Evolutionary conservation across 805 yeast species (phyloP).

Genomic region (Candida vartiovaarae): DNA sequence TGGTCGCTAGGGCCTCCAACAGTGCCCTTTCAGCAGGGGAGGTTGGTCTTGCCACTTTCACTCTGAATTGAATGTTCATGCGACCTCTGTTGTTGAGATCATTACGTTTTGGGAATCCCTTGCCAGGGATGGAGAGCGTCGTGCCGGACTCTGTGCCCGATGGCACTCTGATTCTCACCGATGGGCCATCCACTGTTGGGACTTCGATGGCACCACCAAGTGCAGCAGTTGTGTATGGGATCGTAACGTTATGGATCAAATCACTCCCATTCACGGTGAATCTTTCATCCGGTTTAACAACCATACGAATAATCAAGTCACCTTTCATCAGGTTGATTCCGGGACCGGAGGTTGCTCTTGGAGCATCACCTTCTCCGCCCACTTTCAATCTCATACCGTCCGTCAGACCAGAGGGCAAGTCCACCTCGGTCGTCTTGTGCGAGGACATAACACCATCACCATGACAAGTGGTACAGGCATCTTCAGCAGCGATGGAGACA

Average conservation of each 20-base stretch:
- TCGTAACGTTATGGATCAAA: slow-evolving; percentile 54
- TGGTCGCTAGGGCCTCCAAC: slow-evolving; percentile 90
- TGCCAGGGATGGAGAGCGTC: slow-evolving; percentile 67
- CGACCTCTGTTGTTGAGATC: slow-evolving; percentile 64
- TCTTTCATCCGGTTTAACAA: slow-evolving; percentile 65
- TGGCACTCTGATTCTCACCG: slow-evolving; percentile 71
- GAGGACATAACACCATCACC: slow-evolving; percentile 80
- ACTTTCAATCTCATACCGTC: slow-evolving; percentile 84
- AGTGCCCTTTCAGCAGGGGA: slow-evolving; percentile 83
- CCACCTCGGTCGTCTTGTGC: slow-evolving; percentile 67
- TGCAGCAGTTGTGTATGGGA: slow-evolving; percentile 94
- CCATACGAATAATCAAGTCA: slow-evolving; percentile 77
- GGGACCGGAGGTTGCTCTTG: slow-evolving; percentile 66
- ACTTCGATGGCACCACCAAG: slow-evolving; percentile 85
- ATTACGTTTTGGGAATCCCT: slow-evolving; percentile 72
- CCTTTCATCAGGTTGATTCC: slow-evolving; percentile 70
- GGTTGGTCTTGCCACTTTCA: slow-evolving; percentile 65
- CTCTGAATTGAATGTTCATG: slow-evolving; percentile 65
- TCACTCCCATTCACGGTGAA: slow-evolving; percentile 65
- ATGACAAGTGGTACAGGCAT: slow-evolving; percentile 74
- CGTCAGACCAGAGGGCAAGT: slow-evolving; percentile 80
- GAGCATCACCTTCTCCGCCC: slow-evolving; percentile 87
- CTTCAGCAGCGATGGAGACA: slow-evolving; percentile 56
- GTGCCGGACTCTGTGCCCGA: slow-evolving; percentile 79
- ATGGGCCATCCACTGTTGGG: slow-evolving; percentile 84